Percentiles rank a stretch among this genome's conserved stretches.
phyloP scores from a whole-genome alignment of 2,329 filamentous ascomycete genomes.

The Microcera coccophila region DNA sequence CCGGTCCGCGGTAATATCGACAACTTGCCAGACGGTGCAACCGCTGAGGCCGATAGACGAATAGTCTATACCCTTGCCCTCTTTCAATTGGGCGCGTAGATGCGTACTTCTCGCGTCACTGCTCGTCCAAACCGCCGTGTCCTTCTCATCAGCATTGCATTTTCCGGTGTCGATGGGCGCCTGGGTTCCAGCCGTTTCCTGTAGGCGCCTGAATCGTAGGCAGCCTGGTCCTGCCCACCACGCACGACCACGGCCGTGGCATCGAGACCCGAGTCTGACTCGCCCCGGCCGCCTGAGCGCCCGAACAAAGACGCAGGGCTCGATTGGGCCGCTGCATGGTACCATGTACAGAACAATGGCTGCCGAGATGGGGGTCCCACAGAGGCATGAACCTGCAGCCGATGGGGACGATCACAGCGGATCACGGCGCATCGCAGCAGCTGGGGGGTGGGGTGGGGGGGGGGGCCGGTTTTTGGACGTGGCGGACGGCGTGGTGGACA shows the following conservation, averaged over 20 bases:
- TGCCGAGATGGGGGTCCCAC: conserved; percentile 5
- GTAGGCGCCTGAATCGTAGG: conserved; percentile 20
- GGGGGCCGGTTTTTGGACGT: too few relatives aligned
- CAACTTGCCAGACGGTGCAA: conserved; percentile 2
- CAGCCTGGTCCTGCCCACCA: conserved; percentile 7
- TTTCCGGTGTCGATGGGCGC: conserved; percentile 6
- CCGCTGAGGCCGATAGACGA: not conserved
- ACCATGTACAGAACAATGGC: conserved; percentile 24
- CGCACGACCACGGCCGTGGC: conserved; percentile 10
- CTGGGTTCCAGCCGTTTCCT: conserved; percentile 18
- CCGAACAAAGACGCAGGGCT: conserved; percentile 5
- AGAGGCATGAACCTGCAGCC: conserved; percentile 16
- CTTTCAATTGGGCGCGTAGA: conserved; percentile 21
- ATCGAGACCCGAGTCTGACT: conserved; percentile 22
- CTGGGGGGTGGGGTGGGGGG: too few relatives aligned
- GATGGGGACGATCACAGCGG: conserved; percentile 18
- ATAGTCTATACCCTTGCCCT: conserved; percentile 6
- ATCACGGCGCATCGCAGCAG: not conserved
- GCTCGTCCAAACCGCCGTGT: conserved; percentile 1
- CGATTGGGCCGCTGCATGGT: conserved; percentile 23
- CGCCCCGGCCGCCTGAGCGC: conserved; percentile 10
- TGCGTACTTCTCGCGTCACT: conserved; percentile 23
- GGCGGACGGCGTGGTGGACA: too few relatives aligned
- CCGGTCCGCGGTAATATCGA: not conserved
- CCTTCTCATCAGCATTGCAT: conserved; percentile 1